Percentiles rank a stretch among this genome's conserved stretches.
These are phyloP conservation scores for Taphrina betulina DNA, from an alignment of 1,139 yeast species.

Conservation along the genomic window DNA sequence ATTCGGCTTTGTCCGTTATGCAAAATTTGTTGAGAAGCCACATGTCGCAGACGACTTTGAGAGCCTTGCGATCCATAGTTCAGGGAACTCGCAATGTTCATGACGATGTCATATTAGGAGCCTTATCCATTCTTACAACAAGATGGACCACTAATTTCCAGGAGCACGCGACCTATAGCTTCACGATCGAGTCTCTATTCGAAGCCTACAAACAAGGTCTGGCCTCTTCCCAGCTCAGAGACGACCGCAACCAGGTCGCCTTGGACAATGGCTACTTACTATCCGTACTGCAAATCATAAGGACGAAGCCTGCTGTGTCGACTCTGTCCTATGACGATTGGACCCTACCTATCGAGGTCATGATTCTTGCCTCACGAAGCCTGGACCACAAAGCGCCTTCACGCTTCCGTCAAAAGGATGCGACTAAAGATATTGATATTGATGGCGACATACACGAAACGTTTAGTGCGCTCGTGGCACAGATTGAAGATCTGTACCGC, in stretches of 20 bases:
- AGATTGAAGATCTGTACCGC: slow-evolving; percentile 2
- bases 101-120: slow-evolving; percentile 29
- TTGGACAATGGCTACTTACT: slow-evolving; percentile 20
- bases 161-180: slow-evolving; percentile 5
- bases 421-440: neutral
- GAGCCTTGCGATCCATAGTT: slow-evolving; percentile 26
- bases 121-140: slow-evolving; percentile 16
- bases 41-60: slow-evolving; percentile 42
- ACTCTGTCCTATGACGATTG: slow-evolving; percentile 32
- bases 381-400: slow-evolving; percentile 1
- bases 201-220: slow-evolving; percentile 8
- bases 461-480: neutral
- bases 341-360: slow-evolving; percentile 29
- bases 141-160: slow-evolving; percentile 2
- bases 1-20: slow-evolving; percentile 48
- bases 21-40: slow-evolving; percentile 46
- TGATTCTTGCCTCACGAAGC: slow-evolving; percentile 13
- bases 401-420: neutral
- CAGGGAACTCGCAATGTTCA: slow-evolving; percentile 20
- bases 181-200: slow-evolving; percentile 11
- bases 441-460: neutral
- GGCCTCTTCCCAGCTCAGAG: neutral
- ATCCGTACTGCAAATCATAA: slow-evolving; percentile 7
- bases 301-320: neutral
- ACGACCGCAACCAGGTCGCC: slow-evolving; percentile 10